Percentiles rank a stretch among this genome's conserved stretches.
Evolutionary conservation across 192 early-diverging fungal genomes (phyloP).

Genomic region (Rhizophagus sp.): DNA sequence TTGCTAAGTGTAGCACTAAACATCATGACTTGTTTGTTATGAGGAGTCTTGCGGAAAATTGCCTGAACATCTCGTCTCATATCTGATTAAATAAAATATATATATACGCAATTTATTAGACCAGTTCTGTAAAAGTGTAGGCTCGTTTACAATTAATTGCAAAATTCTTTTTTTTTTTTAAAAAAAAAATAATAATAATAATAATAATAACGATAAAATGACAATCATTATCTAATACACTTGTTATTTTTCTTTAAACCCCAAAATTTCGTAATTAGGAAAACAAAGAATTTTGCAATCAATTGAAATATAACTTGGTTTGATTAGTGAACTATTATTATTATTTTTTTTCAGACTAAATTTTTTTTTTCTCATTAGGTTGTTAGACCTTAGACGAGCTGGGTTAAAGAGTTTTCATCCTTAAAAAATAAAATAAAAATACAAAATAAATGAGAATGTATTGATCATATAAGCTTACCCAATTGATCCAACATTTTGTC

Average conservation of each 20-base stretch:
- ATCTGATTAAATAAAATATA: conserved; percentile 55
- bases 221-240: too few species aligned
- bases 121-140: not conserved
- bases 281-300: not conserved
- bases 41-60: conserved; percentile 91
- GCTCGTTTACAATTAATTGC: not conserved
- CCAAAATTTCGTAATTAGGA: not conserved
- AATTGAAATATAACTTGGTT: not conserved
- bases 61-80: conserved; percentile 98
- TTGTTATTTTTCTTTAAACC: too few species aligned
- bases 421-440: conserved; percentile 24
- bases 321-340: not conserved
- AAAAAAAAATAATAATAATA: too few species aligned
- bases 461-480: conserved; percentile 54
- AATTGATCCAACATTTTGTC: conserved; percentile 95
- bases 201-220: too few species aligned
- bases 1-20: conserved; percentile 94
- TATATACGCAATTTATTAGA: not conserved
- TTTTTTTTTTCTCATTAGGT: conserved; percentile 43
- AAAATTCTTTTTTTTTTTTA: conserved; percentile 1
- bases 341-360: conserved; percentile 32
- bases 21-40: conserved; percentile 99
- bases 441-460: not conserved
- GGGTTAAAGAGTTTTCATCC: conserved; percentile 56
- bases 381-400: conserved; percentile 69